phyloP scores from a whole-genome alignment of 176 grass and related monocot species.

The Saccharum officinarum region DNA sequence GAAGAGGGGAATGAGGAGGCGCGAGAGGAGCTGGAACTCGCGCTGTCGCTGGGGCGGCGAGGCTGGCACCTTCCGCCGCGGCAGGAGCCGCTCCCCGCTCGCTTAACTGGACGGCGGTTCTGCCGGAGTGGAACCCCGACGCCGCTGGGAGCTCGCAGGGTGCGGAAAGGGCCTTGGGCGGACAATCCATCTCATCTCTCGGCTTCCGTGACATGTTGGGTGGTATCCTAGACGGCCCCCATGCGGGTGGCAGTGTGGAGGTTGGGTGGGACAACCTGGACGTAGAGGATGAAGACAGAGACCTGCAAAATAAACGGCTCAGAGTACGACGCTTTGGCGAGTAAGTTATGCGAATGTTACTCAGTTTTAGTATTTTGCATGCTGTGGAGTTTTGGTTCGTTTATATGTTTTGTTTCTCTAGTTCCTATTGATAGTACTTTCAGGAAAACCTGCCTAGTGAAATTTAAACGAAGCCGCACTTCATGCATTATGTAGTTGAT shows the following conservation, averaged over 20 bases:
- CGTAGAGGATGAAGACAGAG: conserved; percentile 44
- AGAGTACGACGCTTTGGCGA: conserved; percentile 66
- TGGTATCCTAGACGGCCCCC: background rate
- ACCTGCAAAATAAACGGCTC: conserved; percentile 76
- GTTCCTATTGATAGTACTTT: background rate
- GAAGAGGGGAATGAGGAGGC: conserved; percentile 38
- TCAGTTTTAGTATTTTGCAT: conserved; percentile 21
- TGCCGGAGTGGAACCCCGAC: conserved; percentile 33
- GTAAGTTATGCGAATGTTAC: conserved; percentile 51
- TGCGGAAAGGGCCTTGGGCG: background rate
- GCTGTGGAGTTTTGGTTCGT: background rate
- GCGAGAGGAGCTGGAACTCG: conserved; percentile 48
- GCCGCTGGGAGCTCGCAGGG: conserved; percentile 38
- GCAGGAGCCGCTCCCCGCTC: background rate
- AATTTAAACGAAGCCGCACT: background rate
- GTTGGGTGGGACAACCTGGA: conserved; percentile 5
- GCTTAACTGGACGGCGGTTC: conserved; percentile 24
- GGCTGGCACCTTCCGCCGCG: conserved; percentile 41
- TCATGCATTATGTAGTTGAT: background rate
- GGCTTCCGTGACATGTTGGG: conserved; percentile 24
- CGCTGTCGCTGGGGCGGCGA: conserved; percentile 45
- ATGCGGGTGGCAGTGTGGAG: background rate
- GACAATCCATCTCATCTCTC: background rate
- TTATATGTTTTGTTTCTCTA: conserved; percentile 6
- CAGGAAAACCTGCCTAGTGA: background rate